Evolutionary conservation across 2,329 filamentous ascomycete genomes (phyloP).

Genomic region (Arthrobotrys sinensis): DNA sequence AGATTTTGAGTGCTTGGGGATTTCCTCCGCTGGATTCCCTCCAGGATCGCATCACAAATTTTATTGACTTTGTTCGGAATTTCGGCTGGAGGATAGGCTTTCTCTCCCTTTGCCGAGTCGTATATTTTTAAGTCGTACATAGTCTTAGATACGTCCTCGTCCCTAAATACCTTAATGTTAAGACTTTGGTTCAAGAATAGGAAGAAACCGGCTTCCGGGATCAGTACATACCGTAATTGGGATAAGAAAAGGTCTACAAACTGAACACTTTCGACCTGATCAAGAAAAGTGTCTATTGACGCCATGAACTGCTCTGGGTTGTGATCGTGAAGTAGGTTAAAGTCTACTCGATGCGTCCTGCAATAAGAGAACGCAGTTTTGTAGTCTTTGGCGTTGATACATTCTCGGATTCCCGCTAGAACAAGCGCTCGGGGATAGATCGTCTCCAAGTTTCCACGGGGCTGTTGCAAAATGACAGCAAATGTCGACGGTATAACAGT

Average conservation of each 20-base stretch:
- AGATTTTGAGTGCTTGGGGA: constrained; percentile 85
- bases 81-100: constrained; percentile 50
- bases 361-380: constrained; percentile 87
- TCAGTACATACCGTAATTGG: constrained; percentile 65
- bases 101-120: constrained; percentile 61
- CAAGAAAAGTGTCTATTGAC: constrained; percentile 82
- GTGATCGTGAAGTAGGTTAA: constrained; percentile 97
- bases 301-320: constrained; percentile 86
- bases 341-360: constrained; percentile 92
- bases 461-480: constrained; percentile 91
- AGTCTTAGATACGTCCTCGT: constrained; percentile 92
- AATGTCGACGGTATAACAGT: constrained; percentile 91
- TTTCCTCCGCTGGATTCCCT: constrained; percentile 75
- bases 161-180: constrained; percentile 69
- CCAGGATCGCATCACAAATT: constrained; percentile 87
- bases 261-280: constrained; percentile 84
- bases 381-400: constrained; percentile 86
- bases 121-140: constrained; percentile 91
- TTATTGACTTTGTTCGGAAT: constrained; percentile 80
- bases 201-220: constrained; percentile 72
- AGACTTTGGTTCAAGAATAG: constrained; percentile 64
- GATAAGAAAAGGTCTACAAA: constrained; percentile 93
- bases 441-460: constrained; percentile 93
- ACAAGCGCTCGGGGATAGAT: constrained; percentile 95
- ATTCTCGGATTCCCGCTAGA: constrained; percentile 85